A percentile compares a stretch with the other conserved stretches of the same genome.
Conservation (phyloP, 495 filamentous ascomycete species). For the Xylaria castorea region DNA sequence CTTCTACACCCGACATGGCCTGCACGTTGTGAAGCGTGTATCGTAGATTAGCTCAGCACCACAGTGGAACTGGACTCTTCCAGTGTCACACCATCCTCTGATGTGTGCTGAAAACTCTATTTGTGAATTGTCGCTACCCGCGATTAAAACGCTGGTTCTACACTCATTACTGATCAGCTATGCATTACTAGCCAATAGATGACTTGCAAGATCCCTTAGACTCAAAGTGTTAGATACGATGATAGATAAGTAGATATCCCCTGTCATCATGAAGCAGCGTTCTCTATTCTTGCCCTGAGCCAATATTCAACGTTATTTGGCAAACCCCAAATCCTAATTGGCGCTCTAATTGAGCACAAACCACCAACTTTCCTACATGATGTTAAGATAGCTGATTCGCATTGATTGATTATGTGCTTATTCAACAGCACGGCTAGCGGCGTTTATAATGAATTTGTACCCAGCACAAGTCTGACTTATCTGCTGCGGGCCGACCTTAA, state of each 20-base stretch:
- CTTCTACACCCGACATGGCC: not conserved
- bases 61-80: not conserved
- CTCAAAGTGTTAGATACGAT: not conserved
- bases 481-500: not conserved
- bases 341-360: not conserved
- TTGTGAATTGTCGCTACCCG: not conserved
- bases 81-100: not conserved
- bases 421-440: too few relatives aligned
- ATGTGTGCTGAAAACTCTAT: not conserved
- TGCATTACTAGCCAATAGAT: not conserved
- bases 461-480: not conserved
- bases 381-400: not conserved
- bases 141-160: not conserved
- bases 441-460: not conserved
- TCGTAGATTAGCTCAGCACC: not conserved
- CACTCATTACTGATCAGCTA: not conserved
- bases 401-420: too few relatives aligned
- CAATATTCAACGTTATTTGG: not conserved
- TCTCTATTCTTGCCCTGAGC: not conserved
- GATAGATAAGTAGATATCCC: not conserved
- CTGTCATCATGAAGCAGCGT: not conserved
- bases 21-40: not conserved
- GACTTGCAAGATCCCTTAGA: not conserved
- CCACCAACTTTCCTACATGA: not conserved
- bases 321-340: not conserved